A percentile compares a stretch with the other conserved stretches of the same genome.
phyloP scores from a whole-genome alignment of 108 stramenopile species.

The Cyclostephanos invisitatus region DNA sequence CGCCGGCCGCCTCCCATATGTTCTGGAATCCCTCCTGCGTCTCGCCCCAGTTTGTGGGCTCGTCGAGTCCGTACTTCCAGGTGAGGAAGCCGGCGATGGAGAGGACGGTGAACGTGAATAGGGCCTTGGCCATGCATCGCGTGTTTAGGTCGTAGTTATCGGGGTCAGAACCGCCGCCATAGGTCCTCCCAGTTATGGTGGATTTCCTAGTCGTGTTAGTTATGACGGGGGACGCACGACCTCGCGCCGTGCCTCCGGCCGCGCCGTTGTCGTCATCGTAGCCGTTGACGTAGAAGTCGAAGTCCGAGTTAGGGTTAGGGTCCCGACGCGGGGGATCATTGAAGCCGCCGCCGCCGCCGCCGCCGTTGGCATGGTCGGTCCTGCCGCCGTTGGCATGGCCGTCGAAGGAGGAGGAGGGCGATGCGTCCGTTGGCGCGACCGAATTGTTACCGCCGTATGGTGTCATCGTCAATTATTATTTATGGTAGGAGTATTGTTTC shows the following conservation, averaged over 20 bases:
- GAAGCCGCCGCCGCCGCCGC: too few species aligned
- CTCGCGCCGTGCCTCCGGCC: background rate
- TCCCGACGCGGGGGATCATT: too few species aligned
- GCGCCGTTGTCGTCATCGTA: background rate
- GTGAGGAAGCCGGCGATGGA: conserved; percentile 16
- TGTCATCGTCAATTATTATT: too few species aligned
- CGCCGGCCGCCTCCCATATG: conserved; percentile 27
- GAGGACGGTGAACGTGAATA: conserved; percentile 16
- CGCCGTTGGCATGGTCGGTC: too few species aligned
- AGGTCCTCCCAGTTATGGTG: background rate
- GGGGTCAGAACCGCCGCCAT: background rate
- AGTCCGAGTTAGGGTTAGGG: too few species aligned
- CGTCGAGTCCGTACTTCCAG: conserved; percentile 23
- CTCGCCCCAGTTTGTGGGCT: conserved; percentile 14
- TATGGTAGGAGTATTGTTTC: too few species aligned
- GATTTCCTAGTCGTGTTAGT: background rate
- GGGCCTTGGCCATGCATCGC: conserved; percentile 9
- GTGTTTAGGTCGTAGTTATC: background rate
- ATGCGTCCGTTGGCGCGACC: too few species aligned
- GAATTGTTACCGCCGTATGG: too few species aligned
- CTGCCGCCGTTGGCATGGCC: too few species aligned
- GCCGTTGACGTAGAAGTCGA: background rate
- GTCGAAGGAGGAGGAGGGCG: too few species aligned
- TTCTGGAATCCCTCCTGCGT: conserved; percentile 15
- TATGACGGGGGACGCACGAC: too few species aligned